Evolutionary conservation across 306 rosid genomes (phyloP), one percentile per base, ranked within the genome.

Genomic region (Quercus gilva): DNA sequence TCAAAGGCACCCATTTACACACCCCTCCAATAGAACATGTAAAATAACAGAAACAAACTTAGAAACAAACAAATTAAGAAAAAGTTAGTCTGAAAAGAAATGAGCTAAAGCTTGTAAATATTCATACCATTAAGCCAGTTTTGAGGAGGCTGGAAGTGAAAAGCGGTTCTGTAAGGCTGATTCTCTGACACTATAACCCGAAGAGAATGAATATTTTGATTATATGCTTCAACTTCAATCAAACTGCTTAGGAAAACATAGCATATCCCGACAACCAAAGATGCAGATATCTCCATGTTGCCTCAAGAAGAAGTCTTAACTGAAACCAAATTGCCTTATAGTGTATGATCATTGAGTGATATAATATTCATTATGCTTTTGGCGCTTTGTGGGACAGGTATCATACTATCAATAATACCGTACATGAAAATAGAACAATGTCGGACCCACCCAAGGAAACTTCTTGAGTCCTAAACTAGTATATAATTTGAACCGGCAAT

Each of bases 71-170:
- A 51, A 76, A 70, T 84, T 81, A 84, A 77, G 77, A 2, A 73
- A n/a, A 51, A 18, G 72, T n/a, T 26, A 55, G 19, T 63, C 4
- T 45, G 65, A 19, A 68, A 53, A 21, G 11, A 25, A 28, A 71
- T 77, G 37, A 51, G 52, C 10, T 41, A 60, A 59, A 17, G 72
- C 23, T 37, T 35, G 57, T 4, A 60, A 69, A 2, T 59, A 15
- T 51, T 72, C 26, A 53, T 84, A 84, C 90, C 90, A 21, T 87
- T 87, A 82, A 87, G 82, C 90, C 90, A 87, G 57, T 87, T 84
- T 37, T 60, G 61, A 55, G 21, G 65, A 43, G 89, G 84, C 76
- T 79, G 86, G 74, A 86, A 86, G 59, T 86, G 89, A 14, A 72
- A 86, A 29, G 73, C 56, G 35, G 82, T 79, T 79, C 86, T 19